Conservation (phyloP, 2,329 filamentous ascomycete species). For the Fusarium chuoi region DNA sequence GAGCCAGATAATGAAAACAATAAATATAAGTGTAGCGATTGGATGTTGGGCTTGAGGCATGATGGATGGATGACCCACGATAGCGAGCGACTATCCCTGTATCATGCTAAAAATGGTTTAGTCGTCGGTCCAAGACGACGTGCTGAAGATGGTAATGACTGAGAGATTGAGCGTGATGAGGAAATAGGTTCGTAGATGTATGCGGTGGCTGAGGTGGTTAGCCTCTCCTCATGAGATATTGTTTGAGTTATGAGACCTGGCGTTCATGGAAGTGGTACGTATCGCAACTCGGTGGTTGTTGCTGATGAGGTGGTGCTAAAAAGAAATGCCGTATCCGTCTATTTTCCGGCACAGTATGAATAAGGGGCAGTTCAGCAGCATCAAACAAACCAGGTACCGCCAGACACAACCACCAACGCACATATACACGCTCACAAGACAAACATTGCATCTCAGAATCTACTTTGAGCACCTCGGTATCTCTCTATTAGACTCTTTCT, state of each 20-base stretch:
- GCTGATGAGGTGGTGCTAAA: constrained; percentile 5
- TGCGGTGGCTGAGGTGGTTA: neutral
- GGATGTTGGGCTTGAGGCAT: constrained; percentile 61
- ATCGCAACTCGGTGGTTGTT: constrained; percentile 24
- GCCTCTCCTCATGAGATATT: constrained; percentile 7
- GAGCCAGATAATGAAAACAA: constrained; percentile 54
- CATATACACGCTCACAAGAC: constrained; percentile 5
- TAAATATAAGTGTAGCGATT: constrained; percentile 44
- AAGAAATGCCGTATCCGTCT: constrained; percentile 36
- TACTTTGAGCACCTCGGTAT: neutral
- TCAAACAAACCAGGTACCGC: constrained; percentile 9
- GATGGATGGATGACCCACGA: constrained; percentile 42
- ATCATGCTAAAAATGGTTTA: constrained; percentile 36
- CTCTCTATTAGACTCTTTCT: neutral
- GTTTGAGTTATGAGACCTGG: constrained; percentile 3
- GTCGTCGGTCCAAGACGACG: constrained; percentile 18
- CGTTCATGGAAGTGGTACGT: constrained; percentile 22
- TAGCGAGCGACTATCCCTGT: constrained; percentile 32
- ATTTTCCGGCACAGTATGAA: constrained; percentile 39
- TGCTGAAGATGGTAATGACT: neutral
- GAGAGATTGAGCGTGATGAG: neutral
- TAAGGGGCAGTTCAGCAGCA: constrained; percentile 20
- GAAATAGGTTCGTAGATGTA: neutral
- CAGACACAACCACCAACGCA: neutral
- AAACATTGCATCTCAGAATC: neutral